Conservation (phyloP, 805 yeast species). For the Suhomyces kilbournensis region DNA sequence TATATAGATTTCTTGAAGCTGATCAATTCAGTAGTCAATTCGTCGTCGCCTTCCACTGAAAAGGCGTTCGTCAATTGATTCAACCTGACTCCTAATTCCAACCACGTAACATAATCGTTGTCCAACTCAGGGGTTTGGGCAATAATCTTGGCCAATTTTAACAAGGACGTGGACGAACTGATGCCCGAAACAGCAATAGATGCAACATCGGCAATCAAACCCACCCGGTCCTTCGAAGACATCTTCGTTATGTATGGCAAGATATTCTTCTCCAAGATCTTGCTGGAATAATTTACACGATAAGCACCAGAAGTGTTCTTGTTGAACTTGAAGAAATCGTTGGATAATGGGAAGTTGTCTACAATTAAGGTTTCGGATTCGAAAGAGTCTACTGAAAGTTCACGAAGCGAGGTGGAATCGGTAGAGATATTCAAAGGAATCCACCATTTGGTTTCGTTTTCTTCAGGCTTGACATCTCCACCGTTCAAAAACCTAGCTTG, state of each 20-base stretch:
- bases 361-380: conserved; percentile 18
- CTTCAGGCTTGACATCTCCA: conserved; percentile 59
- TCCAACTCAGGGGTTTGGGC: conserved; percentile 26
- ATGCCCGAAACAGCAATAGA: conserved; percentile 49
- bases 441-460: conserved; percentile 60
- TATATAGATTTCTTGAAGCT: conserved; percentile 32
- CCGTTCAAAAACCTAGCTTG: conserved; percentile 64
- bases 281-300: conserved; percentile 50
- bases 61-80: conserved; percentile 33
- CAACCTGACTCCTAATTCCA: conserved; percentile 45
- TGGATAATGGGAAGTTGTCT: conserved; percentile 19
- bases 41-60: conserved; percentile 12
- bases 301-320: conserved; percentile 50
- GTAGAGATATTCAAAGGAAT: conserved; percentile 44
- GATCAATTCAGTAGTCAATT: conserved; percentile 23
- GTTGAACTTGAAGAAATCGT: conserved; percentile 45
- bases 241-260: conserved; percentile 36
- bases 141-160: conserved; percentile 37
- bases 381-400: conserved; percentile 20
- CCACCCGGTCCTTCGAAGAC: conserved; percentile 49
- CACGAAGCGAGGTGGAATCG: conserved; percentile 9
- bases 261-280: conserved; percentile 39
- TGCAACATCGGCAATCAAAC: conserved; percentile 51
- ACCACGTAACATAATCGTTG: conserved; percentile 51
- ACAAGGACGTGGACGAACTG: conserved; percentile 39